Conservation (phyloP, 2,329 filamentous ascomycete genomes). For the Aspergillus versicolor region DNA sequence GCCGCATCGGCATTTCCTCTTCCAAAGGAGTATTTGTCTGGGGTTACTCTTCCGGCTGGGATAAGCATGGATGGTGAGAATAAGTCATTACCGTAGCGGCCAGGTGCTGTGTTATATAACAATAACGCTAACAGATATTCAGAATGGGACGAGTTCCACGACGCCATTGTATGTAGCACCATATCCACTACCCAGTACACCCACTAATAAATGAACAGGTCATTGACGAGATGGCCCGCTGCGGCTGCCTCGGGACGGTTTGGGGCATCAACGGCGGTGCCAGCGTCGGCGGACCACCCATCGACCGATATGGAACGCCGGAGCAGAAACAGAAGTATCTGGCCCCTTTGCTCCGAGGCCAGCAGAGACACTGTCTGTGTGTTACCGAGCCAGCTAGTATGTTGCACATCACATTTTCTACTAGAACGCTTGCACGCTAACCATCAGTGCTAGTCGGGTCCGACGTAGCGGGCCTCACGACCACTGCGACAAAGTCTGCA, state of each 20-base stretch:
- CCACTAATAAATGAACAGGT: not conserved
- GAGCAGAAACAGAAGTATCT: not conserved
- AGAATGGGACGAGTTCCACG: not conserved
- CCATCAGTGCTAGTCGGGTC: not conserved
- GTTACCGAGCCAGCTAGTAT: not conserved
- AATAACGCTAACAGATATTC: not conserved
- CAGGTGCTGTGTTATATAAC: too few relatives aligned
- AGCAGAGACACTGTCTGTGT: not conserved
- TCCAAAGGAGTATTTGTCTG: not conserved
- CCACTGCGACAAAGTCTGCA: not conserved
- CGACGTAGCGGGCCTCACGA: not conserved
- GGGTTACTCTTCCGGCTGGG: not conserved
- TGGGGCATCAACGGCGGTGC: not conserved
- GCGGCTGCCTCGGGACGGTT: not conserved
- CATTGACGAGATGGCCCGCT: not conserved
- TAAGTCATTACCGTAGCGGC: too few relatives aligned
- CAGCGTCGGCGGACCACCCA: not conserved
- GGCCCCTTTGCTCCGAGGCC: not conserved
- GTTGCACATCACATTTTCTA: not conserved
- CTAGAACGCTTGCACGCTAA: not conserved
- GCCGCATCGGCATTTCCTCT: not conserved
- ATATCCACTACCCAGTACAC: too few relatives aligned
- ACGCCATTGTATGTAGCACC: not conserved
- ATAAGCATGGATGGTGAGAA: not conserved
- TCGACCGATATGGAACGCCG: not conserved